Evolutionary conservation across 257 asterid species (phyloP).

Genomic region (Ocimum tenuiflorum): DNA sequence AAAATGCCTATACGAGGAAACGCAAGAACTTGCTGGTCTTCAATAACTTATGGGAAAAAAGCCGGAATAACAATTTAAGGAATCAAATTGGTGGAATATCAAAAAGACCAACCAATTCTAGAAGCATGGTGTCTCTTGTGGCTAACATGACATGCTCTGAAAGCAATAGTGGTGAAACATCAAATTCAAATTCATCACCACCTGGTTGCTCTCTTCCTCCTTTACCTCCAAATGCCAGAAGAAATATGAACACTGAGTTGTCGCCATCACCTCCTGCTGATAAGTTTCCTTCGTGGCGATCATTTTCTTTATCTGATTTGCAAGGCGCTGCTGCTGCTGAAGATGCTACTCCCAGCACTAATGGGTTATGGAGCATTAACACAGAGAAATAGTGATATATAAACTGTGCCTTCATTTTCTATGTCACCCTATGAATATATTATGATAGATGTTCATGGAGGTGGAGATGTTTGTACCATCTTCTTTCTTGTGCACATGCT

Average conservation of each 20-base stretch:
- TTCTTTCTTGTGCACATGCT: constrained; percentile 24
- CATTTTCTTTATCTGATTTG: constrained; percentile 67
- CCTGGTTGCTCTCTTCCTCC: constrained; percentile 59
- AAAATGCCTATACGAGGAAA: constrained; percentile 56
- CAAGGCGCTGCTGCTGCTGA: constrained; percentile 56
- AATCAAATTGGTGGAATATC: constrained; percentile 38
- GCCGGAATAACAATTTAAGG: constrained; percentile 27
- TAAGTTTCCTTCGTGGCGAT: constrained; percentile 55
- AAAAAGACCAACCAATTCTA: constrained; percentile 48
- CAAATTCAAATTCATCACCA: constrained; percentile 50
- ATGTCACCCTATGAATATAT: constrained; percentile 48
- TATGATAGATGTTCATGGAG: constrained; percentile 51
- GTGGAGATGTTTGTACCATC: constrained; percentile 40
- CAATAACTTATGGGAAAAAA: constrained; percentile 47
- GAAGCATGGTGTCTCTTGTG: constrained; percentile 48
- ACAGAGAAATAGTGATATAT: constrained; percentile 15
- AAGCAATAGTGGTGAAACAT: constrained; percentile 42
- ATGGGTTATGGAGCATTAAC: constrained; percentile 33
- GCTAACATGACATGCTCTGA: constrained; percentile 36
- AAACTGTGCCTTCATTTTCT: constrained; percentile 18
- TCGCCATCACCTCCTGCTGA: constrained; percentile 40
- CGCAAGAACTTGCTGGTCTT: constrained; percentile 61
- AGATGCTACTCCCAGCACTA: constrained; percentile 25
- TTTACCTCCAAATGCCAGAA: constrained; percentile 61
- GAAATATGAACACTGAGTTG: constrained; percentile 26